Conservation (phyloP, 371 early-diverging fungal genomes). For the Mortierella polycephala region DNA sequence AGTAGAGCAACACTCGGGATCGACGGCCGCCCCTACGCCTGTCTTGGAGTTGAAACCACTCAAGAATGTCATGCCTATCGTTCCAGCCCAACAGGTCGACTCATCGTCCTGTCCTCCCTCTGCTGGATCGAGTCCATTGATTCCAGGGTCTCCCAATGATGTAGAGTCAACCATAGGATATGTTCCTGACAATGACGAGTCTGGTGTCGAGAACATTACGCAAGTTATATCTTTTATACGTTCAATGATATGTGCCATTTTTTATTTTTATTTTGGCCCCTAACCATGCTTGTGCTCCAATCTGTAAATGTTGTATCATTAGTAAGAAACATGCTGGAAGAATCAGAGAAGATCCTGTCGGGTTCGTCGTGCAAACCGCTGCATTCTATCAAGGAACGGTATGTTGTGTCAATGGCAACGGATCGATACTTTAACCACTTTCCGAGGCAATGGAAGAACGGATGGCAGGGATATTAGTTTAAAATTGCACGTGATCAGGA, state of each 20-base stretch:
- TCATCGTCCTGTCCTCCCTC: constrained; percentile 40
- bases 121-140: constrained; percentile 16
- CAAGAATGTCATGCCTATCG: constrained; percentile 54
- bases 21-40: constrained; percentile 7
- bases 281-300: no score
- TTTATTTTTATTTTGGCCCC: not conserved
- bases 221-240: constrained; percentile 6
- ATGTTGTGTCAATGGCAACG: constrained; percentile 29
- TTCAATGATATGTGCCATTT: not conserved
- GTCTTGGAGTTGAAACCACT: constrained; percentile 44
- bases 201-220: constrained; percentile 55
- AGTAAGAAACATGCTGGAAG: constrained; percentile 73
- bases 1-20: constrained; percentile 1
- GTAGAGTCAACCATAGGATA: not conserved
- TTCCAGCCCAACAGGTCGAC: constrained; percentile 50
- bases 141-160: constrained; percentile 8
- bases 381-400: constrained; percentile 79
- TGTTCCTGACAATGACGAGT: constrained; percentile 45
- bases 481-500: no score
- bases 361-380: constrained; percentile 77
- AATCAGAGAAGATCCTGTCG: constrained; percentile 82
- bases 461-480: no score
- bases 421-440: not conserved
- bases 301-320: not conserved
- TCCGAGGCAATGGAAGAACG: not conserved